phyloP scores from a whole-genome alignment of 2,329 filamentous ascomycete species.

The Ceratocystis destructans region DNA sequence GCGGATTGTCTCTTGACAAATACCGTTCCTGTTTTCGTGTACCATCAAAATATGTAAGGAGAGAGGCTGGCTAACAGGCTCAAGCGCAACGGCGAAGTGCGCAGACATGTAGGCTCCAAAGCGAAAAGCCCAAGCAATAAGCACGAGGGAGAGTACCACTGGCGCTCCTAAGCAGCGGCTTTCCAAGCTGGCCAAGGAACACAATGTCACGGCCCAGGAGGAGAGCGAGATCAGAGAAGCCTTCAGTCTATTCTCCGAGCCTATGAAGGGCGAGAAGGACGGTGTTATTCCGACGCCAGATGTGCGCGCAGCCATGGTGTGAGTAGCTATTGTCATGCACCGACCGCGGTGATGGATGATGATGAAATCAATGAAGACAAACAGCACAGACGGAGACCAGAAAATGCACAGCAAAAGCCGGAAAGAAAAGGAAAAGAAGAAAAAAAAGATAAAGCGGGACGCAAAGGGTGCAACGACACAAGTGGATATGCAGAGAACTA shows the following conservation, averaged over 20 bases:
- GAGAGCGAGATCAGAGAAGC: slow-evolving; percentile 86
- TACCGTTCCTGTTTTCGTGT: not conserved
- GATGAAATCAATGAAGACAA: no score
- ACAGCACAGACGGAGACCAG: no score
- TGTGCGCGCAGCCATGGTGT: slow-evolving; percentile 61
- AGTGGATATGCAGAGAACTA: no score
- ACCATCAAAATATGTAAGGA: not conserved
- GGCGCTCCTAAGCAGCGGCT: slow-evolving; percentile 38
- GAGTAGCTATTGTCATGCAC: slow-evolving; percentile 25
- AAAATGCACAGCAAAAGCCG: no score
- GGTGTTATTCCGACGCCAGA: slow-evolving; percentile 55
- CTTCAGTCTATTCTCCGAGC: slow-evolving; percentile 66
- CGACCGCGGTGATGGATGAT: no score
- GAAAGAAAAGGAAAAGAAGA: no score
- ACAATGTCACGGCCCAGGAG: slow-evolving; percentile 70
- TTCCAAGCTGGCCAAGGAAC: slow-evolving; percentile 84
- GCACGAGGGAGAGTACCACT: slow-evolving; percentile 30
- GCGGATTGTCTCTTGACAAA: not conserved
- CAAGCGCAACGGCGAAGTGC: not conserved
- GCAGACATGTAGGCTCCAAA: slow-evolving; percentile 29
- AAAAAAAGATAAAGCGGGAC: no score
- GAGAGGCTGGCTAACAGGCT: not conserved
- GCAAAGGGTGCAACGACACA: no score
- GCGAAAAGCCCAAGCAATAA: slow-evolving; percentile 30
- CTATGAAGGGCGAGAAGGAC: slow-evolving; percentile 56